Conservation (phyloP, 2,329 filamentous ascomycete genomes). For the Triangularia setosa region DNA sequence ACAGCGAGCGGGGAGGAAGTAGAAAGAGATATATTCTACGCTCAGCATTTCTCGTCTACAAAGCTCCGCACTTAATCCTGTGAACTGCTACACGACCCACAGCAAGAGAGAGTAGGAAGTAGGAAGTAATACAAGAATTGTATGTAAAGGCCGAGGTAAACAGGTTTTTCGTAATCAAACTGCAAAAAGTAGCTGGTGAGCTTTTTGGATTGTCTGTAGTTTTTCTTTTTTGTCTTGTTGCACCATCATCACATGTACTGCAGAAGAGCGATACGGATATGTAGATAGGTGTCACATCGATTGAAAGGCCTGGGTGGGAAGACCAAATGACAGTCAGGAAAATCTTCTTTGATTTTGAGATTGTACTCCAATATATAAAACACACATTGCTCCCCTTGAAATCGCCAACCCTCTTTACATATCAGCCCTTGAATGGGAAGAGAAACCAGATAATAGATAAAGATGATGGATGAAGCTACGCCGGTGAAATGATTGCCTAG, state of each 20-base stretch:
- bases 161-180: neutral
- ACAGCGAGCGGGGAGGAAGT: too few relatives aligned
- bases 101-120: neutral
- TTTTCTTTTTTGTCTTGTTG: neutral
- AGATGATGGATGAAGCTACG: constrained; percentile 13
- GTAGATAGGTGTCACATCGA: too few relatives aligned
- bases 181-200: neutral
- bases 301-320: too few relatives aligned
- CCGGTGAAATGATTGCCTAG: constrained; percentile 8
- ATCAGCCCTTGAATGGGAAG: neutral
- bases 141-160: neutral
- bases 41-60: too few relatives aligned
- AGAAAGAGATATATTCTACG: too few relatives aligned
- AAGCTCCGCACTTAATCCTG: too few relatives aligned
- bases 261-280: too few relatives aligned
- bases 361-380: neutral
- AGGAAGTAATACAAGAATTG: too few relatives aligned
- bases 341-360: neutral
- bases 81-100: neutral
- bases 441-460: constrained; percentile 7
- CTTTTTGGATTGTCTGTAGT: neutral
- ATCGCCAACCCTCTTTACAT: neutral
- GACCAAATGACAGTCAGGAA: too few relatives aligned
- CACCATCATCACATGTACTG: neutral
- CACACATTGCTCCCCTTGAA: neutral